Conservation (phyloP, 257 asterid genomes). For the Knoxia roxburghii region DNA sequence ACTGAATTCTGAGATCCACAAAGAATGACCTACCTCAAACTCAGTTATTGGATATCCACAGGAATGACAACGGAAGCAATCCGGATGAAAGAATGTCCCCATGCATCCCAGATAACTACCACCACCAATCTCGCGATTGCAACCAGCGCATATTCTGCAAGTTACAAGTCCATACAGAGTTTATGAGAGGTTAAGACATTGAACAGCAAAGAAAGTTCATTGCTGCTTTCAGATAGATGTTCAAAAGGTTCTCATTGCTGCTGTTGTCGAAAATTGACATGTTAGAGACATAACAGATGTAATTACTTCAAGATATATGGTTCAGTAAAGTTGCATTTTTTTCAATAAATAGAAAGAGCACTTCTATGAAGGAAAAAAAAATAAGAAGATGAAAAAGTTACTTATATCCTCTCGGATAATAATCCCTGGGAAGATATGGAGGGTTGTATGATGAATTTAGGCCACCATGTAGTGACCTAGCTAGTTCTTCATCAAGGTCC, state of each 20-base stretch:
- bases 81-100: constrained; percentile 84
- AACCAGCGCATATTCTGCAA: constrained; percentile 74
- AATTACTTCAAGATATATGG: neutral
- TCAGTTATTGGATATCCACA: constrained; percentile 80
- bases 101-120: constrained; percentile 93
- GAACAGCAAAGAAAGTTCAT: too few species aligned
- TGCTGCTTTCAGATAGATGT: too few species aligned
- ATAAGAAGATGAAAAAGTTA: constrained; percentile 14
- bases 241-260: too few species aligned
- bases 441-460: constrained; percentile 42
- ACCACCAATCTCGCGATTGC: constrained; percentile 68
- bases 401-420: constrained; percentile 54
- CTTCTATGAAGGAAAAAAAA: neutral
- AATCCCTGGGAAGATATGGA: constrained; percentile 53
- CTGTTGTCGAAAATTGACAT: too few species aligned
- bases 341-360: neutral
- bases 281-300: neutral
- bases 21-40: constrained; percentile 50
- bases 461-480: constrained; percentile 45
- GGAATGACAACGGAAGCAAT: constrained; percentile 77
- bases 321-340: neutral
- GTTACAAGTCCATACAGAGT: neutral
- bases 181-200: neutral
- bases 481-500: constrained; percentile 46
- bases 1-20: neutral